These are phyloP conservation scores for Hymenoscyphus occultus DNA, from an alignment of 2,329 filamentous ascomycete genomes.

Conservation along the genomic window DNA sequence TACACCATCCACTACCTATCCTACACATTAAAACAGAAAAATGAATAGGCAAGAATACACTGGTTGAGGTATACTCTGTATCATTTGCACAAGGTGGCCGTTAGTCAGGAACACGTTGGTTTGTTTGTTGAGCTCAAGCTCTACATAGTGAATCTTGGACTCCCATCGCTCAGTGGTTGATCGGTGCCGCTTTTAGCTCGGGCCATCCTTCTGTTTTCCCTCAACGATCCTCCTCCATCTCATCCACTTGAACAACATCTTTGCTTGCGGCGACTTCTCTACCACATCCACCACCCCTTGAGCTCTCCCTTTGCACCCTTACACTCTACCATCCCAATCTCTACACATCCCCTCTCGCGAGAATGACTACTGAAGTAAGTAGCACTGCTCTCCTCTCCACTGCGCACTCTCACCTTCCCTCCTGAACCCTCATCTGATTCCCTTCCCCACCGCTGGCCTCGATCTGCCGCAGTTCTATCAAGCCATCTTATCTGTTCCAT, in stretches of 20 bases:
- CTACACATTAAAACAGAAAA: no score
- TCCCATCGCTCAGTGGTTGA: no score
- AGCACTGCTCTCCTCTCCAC: conserved; percentile 13
- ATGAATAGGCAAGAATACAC: no score
- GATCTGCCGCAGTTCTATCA: conserved; percentile 30
- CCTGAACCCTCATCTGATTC: conserved; percentile 19
- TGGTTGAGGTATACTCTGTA: no score
- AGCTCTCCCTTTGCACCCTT: conserved; percentile 11
- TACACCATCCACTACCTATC: no score
- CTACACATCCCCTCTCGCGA: conserved; percentile 16
- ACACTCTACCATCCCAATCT: conserved; percentile 16
- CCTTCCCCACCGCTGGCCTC: conserved; percentile 27
- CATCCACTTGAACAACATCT: conserved; percentile 3
- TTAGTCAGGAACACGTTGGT: no score
- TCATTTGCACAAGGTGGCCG: no score
- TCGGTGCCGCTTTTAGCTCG: background rate
- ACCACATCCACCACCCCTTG: conserved; percentile 9
- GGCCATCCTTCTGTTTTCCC: background rate
- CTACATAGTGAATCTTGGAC: background rate
- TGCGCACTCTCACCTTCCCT: conserved; percentile 16
- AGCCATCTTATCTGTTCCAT: conserved; percentile 13
- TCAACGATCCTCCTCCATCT: conserved; percentile 2
- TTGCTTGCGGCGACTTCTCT: conserved; percentile 3
- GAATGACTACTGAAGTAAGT: conserved; percentile 40
- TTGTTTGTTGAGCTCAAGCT: background rate